Conservation (phyloP, 164 flowering plant genomes). For the Paratinospora sagittata region DNA sequence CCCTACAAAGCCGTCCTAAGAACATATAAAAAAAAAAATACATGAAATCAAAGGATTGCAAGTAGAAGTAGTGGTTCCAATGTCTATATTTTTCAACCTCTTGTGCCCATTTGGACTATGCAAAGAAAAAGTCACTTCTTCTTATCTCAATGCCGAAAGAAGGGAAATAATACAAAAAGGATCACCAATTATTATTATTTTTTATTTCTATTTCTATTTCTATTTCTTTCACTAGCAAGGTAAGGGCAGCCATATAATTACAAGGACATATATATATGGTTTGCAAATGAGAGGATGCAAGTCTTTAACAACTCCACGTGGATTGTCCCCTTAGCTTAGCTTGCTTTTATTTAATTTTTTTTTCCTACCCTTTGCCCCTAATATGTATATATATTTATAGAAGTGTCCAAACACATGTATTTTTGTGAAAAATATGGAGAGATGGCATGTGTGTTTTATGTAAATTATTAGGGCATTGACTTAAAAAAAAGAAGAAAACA, state of each 20-base stretch:
- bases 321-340: conserved; percentile 15
- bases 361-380: neutral
- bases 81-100: neutral
- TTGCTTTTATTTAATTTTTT: neutral
- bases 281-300: conserved; percentile 6
- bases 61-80: neutral
- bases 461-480: conserved; percentile 21
- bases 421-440: neutral
- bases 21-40: no score
- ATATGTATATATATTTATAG: neutral
- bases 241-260: neutral
- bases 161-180: neutral
- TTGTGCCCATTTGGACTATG: neutral
- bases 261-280: neutral
- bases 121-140: neutral
- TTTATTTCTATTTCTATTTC: neutral
- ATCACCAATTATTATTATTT: conserved; percentile 18
- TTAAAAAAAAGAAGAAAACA: conserved; percentile 9
- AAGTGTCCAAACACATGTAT: neutral
- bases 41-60: neutral
- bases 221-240: no score
- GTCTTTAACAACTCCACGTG: conserved; percentile 22
- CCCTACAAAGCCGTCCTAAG: neutral
- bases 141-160: conserved; percentile 15
- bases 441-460: neutral